Percentiles rank a stretch among this genome's conserved stretches.
Conservation (phyloP, 2,329 filamentous ascomycete genomes). For the Trichoderma sp. region DNA sequence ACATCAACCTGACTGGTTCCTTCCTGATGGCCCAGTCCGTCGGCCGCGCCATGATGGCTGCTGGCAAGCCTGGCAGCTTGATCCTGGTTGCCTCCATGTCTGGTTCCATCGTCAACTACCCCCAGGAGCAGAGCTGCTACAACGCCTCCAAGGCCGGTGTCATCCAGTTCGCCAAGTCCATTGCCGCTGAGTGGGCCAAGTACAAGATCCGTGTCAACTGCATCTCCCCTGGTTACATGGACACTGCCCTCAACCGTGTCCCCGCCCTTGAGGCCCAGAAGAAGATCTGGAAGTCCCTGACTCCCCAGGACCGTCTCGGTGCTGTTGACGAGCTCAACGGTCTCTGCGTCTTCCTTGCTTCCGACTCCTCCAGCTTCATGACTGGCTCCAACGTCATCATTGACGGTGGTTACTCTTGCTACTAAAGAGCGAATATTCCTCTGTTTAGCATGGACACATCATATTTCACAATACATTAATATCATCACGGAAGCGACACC, state of each 20-base stretch:
- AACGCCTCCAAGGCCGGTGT: slow-evolving; percentile 83
- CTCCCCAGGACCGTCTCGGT: slow-evolving; percentile 72
- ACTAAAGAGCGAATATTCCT: slow-evolving; percentile 41
- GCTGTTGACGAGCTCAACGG: slow-evolving; percentile 76
- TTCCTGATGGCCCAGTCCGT: slow-evolving; percentile 77
- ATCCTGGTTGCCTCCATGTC: slow-evolving; percentile 81
- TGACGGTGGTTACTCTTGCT: slow-evolving; percentile 69
- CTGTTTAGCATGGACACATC: not conserved
- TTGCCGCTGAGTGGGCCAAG: slow-evolving; percentile 83
- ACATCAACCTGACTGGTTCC: slow-evolving; percentile 79
- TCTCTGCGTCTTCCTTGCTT: slow-evolving; percentile 73
- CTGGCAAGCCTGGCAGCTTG: slow-evolving; percentile 70
- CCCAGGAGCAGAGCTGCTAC: slow-evolving; percentile 81
- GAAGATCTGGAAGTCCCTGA: slow-evolving; percentile 75
- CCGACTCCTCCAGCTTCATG: slow-evolving; percentile 73
- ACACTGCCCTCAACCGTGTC: slow-evolving; percentile 78
- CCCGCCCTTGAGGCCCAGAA: slow-evolving; percentile 78
- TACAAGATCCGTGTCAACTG: slow-evolving; percentile 80
- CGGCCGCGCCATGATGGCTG: slow-evolving; percentile 71
- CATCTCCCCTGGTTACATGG: slow-evolving; percentile 85
- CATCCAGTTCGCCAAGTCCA: slow-evolving; percentile 75
- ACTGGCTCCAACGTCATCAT: slow-evolving; percentile 74
- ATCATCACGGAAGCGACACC: slow-evolving; percentile 17
- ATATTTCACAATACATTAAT: slow-evolving; percentile 21
- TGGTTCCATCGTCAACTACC: slow-evolving; percentile 82